A percentile compares a stretch with the other conserved stretches of the same genome.
Evolutionary conservation across 805 yeast species (phyloP).

Genomic region (Isabelozyma heimii): DNA sequence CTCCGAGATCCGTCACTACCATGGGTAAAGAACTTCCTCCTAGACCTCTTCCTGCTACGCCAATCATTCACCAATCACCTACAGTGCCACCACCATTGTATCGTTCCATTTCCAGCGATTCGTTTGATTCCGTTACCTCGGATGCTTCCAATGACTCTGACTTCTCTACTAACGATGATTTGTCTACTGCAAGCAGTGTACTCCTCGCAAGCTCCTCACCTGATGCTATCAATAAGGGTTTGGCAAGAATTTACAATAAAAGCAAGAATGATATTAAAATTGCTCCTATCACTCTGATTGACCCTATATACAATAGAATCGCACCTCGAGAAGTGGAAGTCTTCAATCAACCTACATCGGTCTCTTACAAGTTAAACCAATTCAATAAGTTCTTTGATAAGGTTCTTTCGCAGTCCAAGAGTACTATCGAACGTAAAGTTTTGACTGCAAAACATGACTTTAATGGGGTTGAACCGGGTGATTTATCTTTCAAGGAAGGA

Average conservation of each 20-base stretch:
- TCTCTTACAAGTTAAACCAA: conserved; percentile 23
- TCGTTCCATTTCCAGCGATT: conserved; percentile 6
- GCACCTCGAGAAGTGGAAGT: conserved; percentile 4
- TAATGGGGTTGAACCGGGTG: conserved; percentile 34
- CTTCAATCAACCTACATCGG: conserved; percentile 15
- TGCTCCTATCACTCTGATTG: conserved; percentile 22
- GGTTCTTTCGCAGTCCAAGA: conserved; percentile 2
- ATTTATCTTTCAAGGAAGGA: conserved; percentile 32
- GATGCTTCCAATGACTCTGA: conserved; percentile 7
- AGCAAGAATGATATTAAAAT: conserved; percentile 30
- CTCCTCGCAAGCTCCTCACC: conserved; percentile 10
- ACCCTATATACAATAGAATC: conserved; percentile 4
- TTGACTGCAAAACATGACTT: conserved; percentile 21
- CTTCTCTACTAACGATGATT: conserved; percentile 4
- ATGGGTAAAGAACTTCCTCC: not conserved
- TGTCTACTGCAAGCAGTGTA: conserved; percentile 12
- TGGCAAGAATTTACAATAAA: conserved; percentile 28
- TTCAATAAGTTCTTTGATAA: conserved; percentile 20
- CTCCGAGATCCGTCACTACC: conserved; percentile 27
- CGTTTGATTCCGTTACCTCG: conserved; percentile 5
- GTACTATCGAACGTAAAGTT: conserved; percentile 1
- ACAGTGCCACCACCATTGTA: not conserved
- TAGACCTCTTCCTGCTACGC: not conserved
- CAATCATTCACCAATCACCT: not conserved
- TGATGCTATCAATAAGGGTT: conserved; percentile 15